A percentile compares a stretch with the other conserved stretches of the same genome.
Evolutionary conservation across 2,329 filamentous ascomycete species (phyloP).

Genomic region (Mycogone perniciosa): DNA sequence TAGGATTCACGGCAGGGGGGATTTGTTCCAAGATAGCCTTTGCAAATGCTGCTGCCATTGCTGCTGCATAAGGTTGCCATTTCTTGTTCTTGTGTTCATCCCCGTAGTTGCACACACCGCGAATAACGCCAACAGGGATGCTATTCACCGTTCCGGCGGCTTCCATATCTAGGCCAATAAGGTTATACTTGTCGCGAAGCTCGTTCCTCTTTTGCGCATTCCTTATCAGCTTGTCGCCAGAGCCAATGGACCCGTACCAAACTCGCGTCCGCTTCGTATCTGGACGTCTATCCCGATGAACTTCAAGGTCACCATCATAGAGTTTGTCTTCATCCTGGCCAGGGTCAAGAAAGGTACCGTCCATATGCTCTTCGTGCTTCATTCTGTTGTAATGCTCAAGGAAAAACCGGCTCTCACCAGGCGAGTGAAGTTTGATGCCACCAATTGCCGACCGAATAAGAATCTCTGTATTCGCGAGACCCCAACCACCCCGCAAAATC

Average conservation of each 20-base stretch:
- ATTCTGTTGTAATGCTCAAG: slow-evolving; percentile 20
- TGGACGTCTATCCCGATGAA: slow-evolving; percentile 16
- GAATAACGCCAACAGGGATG: slow-evolving; percentile 7
- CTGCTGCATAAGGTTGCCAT: slow-evolving; percentile 10
- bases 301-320: slow-evolving; percentile 12
- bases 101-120: slow-evolving; percentile 10
- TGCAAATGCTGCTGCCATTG: slow-evolving; percentile 11
- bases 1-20: neutral
- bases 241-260: slow-evolving; percentile 23
- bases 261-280: slow-evolving; percentile 21
- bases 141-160: slow-evolving; percentile 9
- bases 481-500: slow-evolving; percentile 19
- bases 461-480: slow-evolving; percentile 22
- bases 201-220: slow-evolving; percentile 2
- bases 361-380: slow-evolving; percentile 17
- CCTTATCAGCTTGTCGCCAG: slow-evolving; percentile 9
- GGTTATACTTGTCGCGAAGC: slow-evolving; percentile 5
- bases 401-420: slow-evolving; percentile 19
- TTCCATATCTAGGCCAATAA: slow-evolving; percentile 16
- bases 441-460: slow-evolving; percentile 30
- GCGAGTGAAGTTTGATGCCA: slow-evolving; percentile 22
- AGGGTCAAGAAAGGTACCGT: slow-evolving; percentile 25
- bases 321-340: slow-evolving; percentile 25
- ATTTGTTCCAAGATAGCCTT: neutral
- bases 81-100: slow-evolving; percentile 8